Conservation (phyloP, 345 rosid genomes). For the Trapa bicornis region DNA sequence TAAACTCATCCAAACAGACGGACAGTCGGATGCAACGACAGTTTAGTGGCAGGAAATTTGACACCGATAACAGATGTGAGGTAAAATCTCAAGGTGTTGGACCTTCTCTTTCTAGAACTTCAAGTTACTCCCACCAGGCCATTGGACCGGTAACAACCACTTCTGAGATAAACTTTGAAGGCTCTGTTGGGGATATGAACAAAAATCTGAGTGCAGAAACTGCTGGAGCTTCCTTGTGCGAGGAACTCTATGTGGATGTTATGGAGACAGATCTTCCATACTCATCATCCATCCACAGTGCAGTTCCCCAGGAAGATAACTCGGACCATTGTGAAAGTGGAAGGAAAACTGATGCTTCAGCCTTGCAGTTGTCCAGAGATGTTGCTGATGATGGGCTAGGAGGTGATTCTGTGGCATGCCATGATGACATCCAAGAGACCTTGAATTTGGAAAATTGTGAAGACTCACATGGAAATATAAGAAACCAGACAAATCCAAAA, state of each 20-base stretch:
- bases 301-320: constrained; percentile 15
- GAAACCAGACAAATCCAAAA: constrained; percentile 25
- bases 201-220: constrained; percentile 14
- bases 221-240: constrained; percentile 24
- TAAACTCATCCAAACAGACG: constrained; percentile 46
- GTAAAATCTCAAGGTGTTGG: constrained; percentile 49
- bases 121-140: constrained; percentile 39
- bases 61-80: constrained; percentile 52
- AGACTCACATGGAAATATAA: constrained; percentile 20
- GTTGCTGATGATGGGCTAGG: constrained; percentile 23
- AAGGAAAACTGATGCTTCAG: constrained; percentile 28
- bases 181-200: constrained; percentile 14
- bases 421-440: constrained; percentile 15
- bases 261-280: constrained; percentile 17
- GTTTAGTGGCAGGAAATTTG: constrained; percentile 56
- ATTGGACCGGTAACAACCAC: constrained; percentile 35
- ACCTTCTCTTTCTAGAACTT: constrained; percentile 45
- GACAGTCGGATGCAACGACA: constrained; percentile 57
- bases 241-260: constrained; percentile 20
- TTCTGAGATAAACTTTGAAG: constrained; percentile 26
- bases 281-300: constrained; percentile 13
- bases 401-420: constrained; percentile 20
- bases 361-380: constrained; percentile 22
- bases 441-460: constrained; percentile 27
- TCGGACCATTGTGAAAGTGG: constrained; percentile 18